phyloP scores from a whole-genome alignment of 208 protist species.

The Acanthamoeba triangularis region DNA sequence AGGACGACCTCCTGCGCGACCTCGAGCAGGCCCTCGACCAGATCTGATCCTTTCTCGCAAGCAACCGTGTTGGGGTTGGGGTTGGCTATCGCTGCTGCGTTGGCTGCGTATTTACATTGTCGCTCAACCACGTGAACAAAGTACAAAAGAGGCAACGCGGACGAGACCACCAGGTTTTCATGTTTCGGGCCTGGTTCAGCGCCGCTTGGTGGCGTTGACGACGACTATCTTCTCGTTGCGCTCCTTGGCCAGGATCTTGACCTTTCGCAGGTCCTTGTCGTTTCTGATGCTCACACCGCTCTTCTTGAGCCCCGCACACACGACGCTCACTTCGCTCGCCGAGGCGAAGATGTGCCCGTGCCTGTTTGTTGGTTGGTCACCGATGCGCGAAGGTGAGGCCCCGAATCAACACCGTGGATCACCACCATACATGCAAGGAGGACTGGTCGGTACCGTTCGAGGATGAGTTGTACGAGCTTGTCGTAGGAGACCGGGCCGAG shows the following conservation, averaged over 20 bases:
- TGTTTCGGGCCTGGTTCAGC: background rate
- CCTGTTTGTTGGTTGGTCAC: background rate
- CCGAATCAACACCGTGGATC: background rate
- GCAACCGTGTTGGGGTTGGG: no score
- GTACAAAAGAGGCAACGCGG: background rate
- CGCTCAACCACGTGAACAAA: no score
- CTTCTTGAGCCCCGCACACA: background rate
- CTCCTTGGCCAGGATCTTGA: slow-evolving; percentile 15
- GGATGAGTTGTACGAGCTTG: background rate
- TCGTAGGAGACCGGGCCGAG: background rate
- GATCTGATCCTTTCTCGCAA: background rate
- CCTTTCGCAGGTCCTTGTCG: slow-evolving; percentile 21
- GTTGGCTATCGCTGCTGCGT: background rate
- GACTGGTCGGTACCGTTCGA: background rate
- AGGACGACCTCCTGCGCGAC: slow-evolving; percentile 95
- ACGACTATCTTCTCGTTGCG: background rate
- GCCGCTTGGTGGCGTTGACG: background rate
- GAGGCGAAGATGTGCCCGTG: background rate
- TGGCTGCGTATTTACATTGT: background rate
- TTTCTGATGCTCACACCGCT: background rate
- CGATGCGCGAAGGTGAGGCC: no score
- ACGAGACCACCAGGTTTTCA: background rate
- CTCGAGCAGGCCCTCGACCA: slow-evolving; percentile 92
- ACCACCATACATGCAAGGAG: no score
- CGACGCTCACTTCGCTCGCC: background rate